Base-by-base conservation (phyloP, 805 yeast species). In the Starmerella stellata region DNA sequence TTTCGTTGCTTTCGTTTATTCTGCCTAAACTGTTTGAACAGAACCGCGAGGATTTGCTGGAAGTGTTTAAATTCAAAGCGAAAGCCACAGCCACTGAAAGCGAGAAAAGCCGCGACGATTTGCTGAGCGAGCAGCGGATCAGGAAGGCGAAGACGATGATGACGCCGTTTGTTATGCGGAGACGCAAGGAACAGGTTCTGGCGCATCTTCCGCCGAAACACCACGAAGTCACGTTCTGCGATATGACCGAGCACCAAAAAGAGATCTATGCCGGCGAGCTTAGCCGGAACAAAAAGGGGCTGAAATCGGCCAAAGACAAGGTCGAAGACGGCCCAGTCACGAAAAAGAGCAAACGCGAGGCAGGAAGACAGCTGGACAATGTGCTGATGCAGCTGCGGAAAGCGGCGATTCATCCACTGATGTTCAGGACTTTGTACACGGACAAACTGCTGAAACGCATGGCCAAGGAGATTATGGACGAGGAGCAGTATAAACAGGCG, bases 121-220 rank as follows among this genome's bases (percentile, higher is more conserved):
- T 90, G 32, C 61, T 90, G 30, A 81, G 95, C 0, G 78, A 77
- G 47, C 93, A 87, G 59, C 92, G 98, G 1, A 83, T 90, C 44
- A 68, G 74, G 25, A 79, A 83, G 53, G 99, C 99, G 3, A 82
- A 81, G 56, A 78, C 90, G 4, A 87, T 90, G 95, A 87, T 90
- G 96, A 78, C 92, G 2, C 99, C 99, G 3, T 90, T 90, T 61
- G 87, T 90, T 7, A 63, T 90, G 51, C 70, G 99, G 58, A 74
- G 99, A 56, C 77, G 76, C 54, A 90, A 90, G 61, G 79, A 72
- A 40, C 95, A 87, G 58, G 98, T 90, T 5, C 67, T 90, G 57
- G 72, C 79, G 53, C 87, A 90, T 54, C 63, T 90, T 42, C 98
- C 98, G 1, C 65, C 68, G 23, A 90, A 90, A 54, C 60, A 63